Evolutionary conservation across 305 asterid species (phyloP).

Genomic region (Monarda citriodora): DNA sequence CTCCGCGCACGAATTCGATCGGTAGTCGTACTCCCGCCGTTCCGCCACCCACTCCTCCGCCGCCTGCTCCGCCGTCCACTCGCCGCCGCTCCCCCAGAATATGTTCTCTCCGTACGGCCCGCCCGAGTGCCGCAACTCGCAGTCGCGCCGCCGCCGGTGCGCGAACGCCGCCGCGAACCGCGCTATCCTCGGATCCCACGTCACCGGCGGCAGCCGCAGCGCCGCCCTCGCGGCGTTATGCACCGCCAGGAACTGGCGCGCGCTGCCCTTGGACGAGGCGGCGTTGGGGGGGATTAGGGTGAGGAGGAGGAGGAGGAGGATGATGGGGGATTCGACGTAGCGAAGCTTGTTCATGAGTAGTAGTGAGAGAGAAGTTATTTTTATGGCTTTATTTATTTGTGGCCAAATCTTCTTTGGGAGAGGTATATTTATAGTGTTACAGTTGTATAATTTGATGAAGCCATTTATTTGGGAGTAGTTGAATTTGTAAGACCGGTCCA

Average conservation of each 20-base stretch:
- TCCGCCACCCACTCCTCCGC: constrained; percentile 69
- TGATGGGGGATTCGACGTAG: background rate
- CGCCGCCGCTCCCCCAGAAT: constrained; percentile 54
- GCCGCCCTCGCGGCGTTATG: constrained; percentile 68
- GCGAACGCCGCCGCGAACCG: constrained; percentile 57
- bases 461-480: constrained; percentile 6
- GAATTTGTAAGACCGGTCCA: constrained; percentile 12
- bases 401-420: background rate
- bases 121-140: constrained; percentile 38
- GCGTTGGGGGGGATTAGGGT: constrained; percentile 5
- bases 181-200: constrained; percentile 52
- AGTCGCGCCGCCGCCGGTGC: constrained; percentile 26
- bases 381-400: background rate
- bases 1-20: constrained; percentile 48
- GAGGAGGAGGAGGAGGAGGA: constrained; percentile 20
- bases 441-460: background rate
- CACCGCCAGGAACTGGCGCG: constrained; percentile 44
- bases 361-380: background rate
- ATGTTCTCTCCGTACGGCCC: constrained; percentile 53
- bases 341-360: constrained; percentile 30
- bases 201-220: constrained; percentile 39
- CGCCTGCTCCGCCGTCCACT: constrained; percentile 75
- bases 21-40: constrained; percentile 48
- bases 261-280: constrained; percentile 12
- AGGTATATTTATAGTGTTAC: no score